These are phyloP conservation scores for Aspergillus alliaceus DNA, from an alignment of 2,329 filamentous ascomycete genomes.

Conservation along the genomic window DNA sequence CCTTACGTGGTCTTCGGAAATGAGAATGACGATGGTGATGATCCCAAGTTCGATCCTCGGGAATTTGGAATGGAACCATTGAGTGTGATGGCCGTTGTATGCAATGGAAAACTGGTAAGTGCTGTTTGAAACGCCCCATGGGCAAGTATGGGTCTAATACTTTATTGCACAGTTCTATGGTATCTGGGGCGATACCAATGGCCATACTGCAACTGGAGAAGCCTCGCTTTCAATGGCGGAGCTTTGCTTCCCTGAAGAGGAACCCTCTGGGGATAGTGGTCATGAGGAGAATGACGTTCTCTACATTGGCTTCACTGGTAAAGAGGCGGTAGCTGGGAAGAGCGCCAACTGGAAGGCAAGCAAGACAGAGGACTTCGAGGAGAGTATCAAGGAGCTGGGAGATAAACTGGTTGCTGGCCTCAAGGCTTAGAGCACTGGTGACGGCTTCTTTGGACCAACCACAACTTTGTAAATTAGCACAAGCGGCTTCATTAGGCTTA, in stretches of 20 bases:
- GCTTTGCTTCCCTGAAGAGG: constrained; percentile 54
- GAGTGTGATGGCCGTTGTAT: constrained; percentile 58
- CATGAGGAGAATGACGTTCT: constrained; percentile 60
- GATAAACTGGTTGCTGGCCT: constrained; percentile 49
- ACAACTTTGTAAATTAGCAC: neutral
- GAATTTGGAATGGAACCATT: constrained; percentile 50
- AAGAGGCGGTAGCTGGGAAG: constrained; percentile 57
- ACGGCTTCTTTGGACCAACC: neutral
- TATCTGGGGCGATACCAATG: constrained; percentile 64
- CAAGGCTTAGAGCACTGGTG: neutral
- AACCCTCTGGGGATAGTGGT: constrained; percentile 57
- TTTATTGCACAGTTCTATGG: constrained; percentile 50
- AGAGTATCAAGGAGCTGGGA: constrained; percentile 53
- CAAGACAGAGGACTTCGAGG: constrained; percentile 33
- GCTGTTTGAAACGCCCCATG: neutral
- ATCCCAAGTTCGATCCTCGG: constrained; percentile 40
- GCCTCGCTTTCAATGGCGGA: constrained; percentile 59
- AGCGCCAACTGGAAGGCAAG: constrained; percentile 57
- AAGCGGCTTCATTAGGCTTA: neutral
- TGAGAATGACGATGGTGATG: constrained; percentile 22
- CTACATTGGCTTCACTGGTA: constrained; percentile 61
- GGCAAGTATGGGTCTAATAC: neutral
- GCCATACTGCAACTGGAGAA: constrained; percentile 57
- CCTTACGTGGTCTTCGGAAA: constrained; percentile 58
- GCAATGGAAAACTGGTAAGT: constrained; percentile 48